Conservation (phyloP, 352 stramenopile genomes). For the Aphanomyces euteiches region DNA sequence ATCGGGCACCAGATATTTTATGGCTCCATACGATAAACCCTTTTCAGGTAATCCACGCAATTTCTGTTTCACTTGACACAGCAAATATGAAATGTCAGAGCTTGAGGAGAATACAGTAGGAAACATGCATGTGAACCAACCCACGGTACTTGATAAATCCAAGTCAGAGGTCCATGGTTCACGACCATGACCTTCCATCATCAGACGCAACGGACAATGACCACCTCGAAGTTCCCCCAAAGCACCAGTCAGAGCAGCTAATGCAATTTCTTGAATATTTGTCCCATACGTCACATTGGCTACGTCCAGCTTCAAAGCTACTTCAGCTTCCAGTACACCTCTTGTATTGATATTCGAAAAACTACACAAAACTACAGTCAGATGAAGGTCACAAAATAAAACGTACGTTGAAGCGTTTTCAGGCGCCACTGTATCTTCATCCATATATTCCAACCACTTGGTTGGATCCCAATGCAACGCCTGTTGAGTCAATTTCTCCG, state of each 20-base stretch:
- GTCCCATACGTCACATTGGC: neutral
- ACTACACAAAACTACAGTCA: neutral
- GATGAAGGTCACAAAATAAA: neutral
- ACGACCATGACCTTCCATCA: slow-evolving; percentile 4
- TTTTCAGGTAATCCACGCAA: neutral
- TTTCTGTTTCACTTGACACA: slow-evolving; percentile 3
- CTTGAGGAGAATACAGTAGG: neutral
- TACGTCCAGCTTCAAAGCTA: neutral
- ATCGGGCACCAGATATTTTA: neutral
- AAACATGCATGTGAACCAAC: slow-evolving; percentile 1
- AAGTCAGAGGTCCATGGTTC: neutral
- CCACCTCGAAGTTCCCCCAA: neutral
- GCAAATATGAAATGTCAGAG: neutral
- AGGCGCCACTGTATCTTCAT: neutral
- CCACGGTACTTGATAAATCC: neutral
- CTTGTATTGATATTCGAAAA: neutral
- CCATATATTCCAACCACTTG: slow-evolving; percentile 1
- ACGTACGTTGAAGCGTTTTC: neutral
- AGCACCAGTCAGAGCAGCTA: neutral
- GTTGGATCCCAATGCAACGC: neutral
- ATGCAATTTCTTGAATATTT: slow-evolving; percentile 8
- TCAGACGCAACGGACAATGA: neutral
- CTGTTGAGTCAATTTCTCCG: neutral
- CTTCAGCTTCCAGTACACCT: neutral
- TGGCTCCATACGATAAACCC: slow-evolving; percentile 3